Percentiles rank a stretch among this genome's conserved stretches.
Conservation (phyloP, 2,329 filamentous ascomycete genomes). For the Magnaporthales sp. region DNA sequence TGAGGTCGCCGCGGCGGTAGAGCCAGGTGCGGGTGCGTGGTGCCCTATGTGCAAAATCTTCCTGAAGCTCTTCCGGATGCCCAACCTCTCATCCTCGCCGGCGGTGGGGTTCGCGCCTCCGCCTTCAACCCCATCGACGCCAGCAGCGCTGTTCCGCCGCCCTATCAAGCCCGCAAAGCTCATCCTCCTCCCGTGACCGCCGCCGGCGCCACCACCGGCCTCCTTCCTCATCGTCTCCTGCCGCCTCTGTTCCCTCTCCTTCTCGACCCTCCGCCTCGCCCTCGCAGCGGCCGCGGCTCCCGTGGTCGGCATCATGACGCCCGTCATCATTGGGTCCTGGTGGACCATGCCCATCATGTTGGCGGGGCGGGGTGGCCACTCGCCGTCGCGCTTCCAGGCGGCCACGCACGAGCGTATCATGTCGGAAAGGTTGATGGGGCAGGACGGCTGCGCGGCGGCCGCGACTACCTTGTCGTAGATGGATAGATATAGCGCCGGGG, state of each 20-base stretch:
- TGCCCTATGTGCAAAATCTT: constrained; percentile 24
- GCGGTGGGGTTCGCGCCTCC: not conserved
- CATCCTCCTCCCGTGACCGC: constrained; percentile 9
- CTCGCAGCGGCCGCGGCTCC: not conserved
- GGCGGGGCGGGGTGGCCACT: constrained; percentile 68
- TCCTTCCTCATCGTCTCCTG: constrained; percentile 4
- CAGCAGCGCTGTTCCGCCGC: not conserved
- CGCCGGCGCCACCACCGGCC: not conserved
- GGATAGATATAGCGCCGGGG: constrained; percentile 62
- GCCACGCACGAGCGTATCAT: constrained; percentile 74
- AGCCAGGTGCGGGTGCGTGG: constrained; percentile 14
- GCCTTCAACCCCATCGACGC: constrained; percentile 2
- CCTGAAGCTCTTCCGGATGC: constrained; percentile 24
- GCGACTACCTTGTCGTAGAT: constrained; percentile 87
- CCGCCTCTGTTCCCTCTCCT: constrained; percentile 4
- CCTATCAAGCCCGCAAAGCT: constrained; percentile 6
- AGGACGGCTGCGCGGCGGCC: constrained; percentile 70
- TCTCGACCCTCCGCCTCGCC: constrained; percentile 5
- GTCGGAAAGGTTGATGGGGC: constrained; percentile 80
- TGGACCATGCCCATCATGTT: not conserved
- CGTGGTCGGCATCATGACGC: not conserved
- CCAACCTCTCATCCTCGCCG: constrained; percentile 12
- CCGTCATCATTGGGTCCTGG: not conserved
- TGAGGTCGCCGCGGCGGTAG: not conserved
- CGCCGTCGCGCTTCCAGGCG: constrained; percentile 87